Evolutionary conservation across 2,329 filamentous ascomycete genomes (phyloP).

Genomic region (Monosporascus sp.): DNA sequence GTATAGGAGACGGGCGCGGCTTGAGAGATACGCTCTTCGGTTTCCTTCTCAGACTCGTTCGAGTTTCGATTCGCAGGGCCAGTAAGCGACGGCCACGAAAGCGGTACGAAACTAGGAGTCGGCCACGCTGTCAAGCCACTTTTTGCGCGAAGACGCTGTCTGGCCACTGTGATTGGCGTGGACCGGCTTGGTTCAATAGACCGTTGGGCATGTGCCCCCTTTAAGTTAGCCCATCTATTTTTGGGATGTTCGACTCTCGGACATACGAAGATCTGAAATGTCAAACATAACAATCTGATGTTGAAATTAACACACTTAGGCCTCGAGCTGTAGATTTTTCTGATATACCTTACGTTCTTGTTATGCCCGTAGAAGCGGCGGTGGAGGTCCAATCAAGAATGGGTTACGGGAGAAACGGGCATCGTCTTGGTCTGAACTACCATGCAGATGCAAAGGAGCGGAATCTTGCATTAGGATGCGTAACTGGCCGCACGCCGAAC

Average conservation of each 20-base stretch:
- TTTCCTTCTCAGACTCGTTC: conserved; percentile 8
- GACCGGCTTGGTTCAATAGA: background rate
- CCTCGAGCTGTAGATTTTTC: too few relatives aligned
- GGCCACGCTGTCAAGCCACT: conserved; percentile 22
- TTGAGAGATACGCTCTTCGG: background rate
- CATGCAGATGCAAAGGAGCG: conserved; percentile 20
- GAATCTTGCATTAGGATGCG: conserved; percentile 30
- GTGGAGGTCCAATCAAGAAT: background rate
- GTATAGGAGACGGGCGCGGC: too few relatives aligned
- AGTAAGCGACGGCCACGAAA: conserved; percentile 24
- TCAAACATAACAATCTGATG: too few relatives aligned
- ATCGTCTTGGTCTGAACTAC: conserved; percentile 13
- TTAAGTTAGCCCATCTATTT: too few relatives aligned
- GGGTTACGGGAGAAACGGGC: conserved; percentile 12
- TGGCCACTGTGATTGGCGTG: conserved; percentile 9
- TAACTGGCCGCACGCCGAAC: conserved; percentile 21
- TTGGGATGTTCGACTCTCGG: too few relatives aligned
- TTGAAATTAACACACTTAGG: background rate
- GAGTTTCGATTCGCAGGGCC: conserved; percentile 10
- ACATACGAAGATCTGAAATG: too few relatives aligned
- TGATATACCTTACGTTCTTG: too few relatives aligned
- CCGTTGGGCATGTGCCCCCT: too few relatives aligned
- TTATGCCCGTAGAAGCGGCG: too few relatives aligned
- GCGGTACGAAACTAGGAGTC: conserved; percentile 14
- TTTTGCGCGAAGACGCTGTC: conserved; percentile 9